Conservation (phyloP, 2,329 filamentous ascomycete genomes). For the Fusarium musae region DNA sequence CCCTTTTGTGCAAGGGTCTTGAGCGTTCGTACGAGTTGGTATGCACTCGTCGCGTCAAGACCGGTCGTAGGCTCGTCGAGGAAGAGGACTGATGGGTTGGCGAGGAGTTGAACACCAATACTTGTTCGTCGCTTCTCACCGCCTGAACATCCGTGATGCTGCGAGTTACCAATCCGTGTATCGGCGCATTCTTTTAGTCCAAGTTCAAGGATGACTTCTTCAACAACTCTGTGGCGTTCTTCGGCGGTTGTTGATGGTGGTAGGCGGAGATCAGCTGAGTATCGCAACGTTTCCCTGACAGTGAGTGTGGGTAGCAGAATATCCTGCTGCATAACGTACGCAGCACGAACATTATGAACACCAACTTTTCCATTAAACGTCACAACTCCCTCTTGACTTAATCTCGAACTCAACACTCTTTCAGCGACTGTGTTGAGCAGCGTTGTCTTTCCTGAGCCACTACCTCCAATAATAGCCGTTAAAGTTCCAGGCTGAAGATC, state of each 20-base stretch:
- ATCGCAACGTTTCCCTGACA: conserved; percentile 78
- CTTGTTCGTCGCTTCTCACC: conserved; percentile 82
- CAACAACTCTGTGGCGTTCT: conserved; percentile 72
- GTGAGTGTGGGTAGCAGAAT: conserved; percentile 78
- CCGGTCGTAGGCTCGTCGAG: conserved; percentile 84
- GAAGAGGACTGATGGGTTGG: conserved; percentile 81
- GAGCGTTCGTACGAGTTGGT: conserved; percentile 76
- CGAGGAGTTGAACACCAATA: conserved; percentile 81
- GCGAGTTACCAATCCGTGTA: conserved; percentile 76
- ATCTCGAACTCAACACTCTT: conserved; percentile 67
- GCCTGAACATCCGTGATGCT: conserved; percentile 80
- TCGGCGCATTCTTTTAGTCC: conserved; percentile 81
- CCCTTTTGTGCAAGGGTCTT: conserved; percentile 75
- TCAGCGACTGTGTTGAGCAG: conserved; percentile 78
- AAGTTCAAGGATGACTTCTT: conserved; percentile 80
- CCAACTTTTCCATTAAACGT: conserved; percentile 70
- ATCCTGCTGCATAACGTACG: conserved; percentile 83
- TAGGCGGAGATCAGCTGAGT: conserved; percentile 77
- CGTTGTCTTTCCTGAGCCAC: conserved; percentile 78
- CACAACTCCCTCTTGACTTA: conserved; percentile 64
- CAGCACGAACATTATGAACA: conserved; percentile 66
- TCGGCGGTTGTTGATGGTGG: conserved; percentile 68
- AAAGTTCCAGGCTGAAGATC: conserved; percentile 73
- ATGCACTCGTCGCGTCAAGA: conserved; percentile 80
- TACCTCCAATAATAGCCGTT: conserved; percentile 80